Evolutionary conservation across 1,139 yeast genomes (phyloP), one percentile per base, ranked within the genome.

Genomic region (Hyphopichia khmerensis): DNA sequence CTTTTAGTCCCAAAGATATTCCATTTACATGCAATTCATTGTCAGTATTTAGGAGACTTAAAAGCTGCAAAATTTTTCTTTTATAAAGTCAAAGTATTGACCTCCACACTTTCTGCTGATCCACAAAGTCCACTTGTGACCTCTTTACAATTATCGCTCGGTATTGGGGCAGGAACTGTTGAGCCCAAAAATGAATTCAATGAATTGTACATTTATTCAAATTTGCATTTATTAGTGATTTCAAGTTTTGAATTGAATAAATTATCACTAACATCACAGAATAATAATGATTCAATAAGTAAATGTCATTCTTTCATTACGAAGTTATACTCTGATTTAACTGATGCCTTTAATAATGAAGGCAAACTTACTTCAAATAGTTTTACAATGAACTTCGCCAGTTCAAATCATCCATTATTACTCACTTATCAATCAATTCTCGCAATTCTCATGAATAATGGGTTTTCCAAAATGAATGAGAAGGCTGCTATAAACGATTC

Each of bases 11-110:
- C 78, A 0, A 53, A 58, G 35, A 51, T 71, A 2, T 59, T 62
- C 29, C 73, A 70, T 47, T 46, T 75, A 14, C 62, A 65, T 41
- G 82, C 69, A 0, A 42, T 68, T 3, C 62, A 60, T 41, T 60
- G 62, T 46, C 80, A 76, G 36, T 48, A 56, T 32, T 50, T 56
- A 16, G 72, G 72, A 1, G 64, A 72, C 34, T 41, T 68, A 3
- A 57, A 58, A 26, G 59, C 64, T 1, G 68, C 80, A 2, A 65
- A 71, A 43, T 65, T 62, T 41, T 70, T 67, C 42, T 73, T 65
- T 46, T 40, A 58, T 32, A 67, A 65, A 46, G 65, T 67, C 3
- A 27, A 29, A 13, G 4, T 18, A 13, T 29, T 36, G 13, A 16
- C 47, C 57, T 17, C 57, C 8, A 5, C 30, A 6, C 30, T n/a